A percentile compares a stretch with the other conserved stretches of the same genome.
phyloP scores from a whole-genome alignment of 129 eudicot genomes.

The Sambucus nigra region DNA sequence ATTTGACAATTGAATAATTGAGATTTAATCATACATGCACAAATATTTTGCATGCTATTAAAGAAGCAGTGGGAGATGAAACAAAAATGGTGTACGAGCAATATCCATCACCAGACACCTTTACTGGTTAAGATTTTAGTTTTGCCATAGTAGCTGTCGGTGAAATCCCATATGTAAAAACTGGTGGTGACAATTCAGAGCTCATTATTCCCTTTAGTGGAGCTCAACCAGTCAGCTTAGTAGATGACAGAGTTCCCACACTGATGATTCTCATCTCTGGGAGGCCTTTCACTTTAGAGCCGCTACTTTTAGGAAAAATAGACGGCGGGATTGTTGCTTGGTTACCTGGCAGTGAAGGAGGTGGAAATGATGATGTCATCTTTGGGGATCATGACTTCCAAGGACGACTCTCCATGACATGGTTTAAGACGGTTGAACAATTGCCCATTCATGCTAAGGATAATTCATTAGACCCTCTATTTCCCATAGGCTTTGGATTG shows the following conservation, averaged over 20 bases:
- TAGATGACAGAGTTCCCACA: slow-evolving; percentile 59
- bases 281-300: slow-evolving; percentile 57
- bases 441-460: too few species aligned
- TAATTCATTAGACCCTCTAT: too few species aligned
- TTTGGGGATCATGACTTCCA: too few species aligned
- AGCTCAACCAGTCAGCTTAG: slow-evolving; percentile 34
- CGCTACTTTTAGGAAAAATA: too few species aligned
- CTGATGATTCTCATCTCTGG: too few species aligned
- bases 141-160: too few species aligned
- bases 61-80: slow-evolving; percentile 38
- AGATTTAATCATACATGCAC: slow-evolving; percentile 32
- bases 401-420: too few species aligned
- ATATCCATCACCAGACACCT: slow-evolving; percentile 43
- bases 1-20: too few species aligned
- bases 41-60: slow-evolving; percentile 73
- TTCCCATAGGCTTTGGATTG: too few species aligned
- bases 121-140: slow-evolving; percentile 37
- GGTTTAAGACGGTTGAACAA: too few species aligned
- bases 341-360: slow-evolving; percentile 85
- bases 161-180: slow-evolving; percentile 75
- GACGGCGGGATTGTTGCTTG: slow-evolving; percentile 74
- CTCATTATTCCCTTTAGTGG: slow-evolving; percentile 64
- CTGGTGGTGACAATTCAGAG: slow-evolving; percentile 52
- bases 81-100: slow-evolving; percentile 49
- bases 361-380: slow-evolving; percentile 56